These are phyloP conservation scores for Chamaenerion angustifolium DNA, from an alignment of 345 rosid genomes.

Conservation along the genomic window DNA sequence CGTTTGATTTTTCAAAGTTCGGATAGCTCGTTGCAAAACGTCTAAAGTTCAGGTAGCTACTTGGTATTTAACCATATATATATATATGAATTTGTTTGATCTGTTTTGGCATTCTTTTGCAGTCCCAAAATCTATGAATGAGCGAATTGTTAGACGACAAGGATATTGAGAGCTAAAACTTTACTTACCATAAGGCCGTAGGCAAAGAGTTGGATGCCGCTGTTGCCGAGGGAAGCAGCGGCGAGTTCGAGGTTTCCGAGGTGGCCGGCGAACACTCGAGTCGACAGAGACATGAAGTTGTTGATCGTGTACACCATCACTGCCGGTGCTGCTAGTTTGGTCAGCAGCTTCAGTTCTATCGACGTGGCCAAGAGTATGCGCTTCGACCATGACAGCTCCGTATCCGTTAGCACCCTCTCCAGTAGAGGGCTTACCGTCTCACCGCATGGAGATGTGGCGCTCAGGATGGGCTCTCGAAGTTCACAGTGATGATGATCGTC, in stretches of 20 bases:
- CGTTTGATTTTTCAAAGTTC: too few relatives aligned
- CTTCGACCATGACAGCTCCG: slow-evolving; percentile 3
- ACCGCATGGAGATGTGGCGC: too few relatives aligned
- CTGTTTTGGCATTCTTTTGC: too few relatives aligned
- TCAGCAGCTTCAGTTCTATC: slow-evolving; percentile 18
- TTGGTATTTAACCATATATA: too few relatives aligned
- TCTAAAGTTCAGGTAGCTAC: too few relatives aligned
- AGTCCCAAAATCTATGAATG: too few relatives aligned
- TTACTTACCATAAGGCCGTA: slow-evolving; percentile 24
- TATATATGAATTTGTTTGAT: too few relatives aligned
- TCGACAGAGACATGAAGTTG: slow-evolving; percentile 16
- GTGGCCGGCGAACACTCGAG: slow-evolving; percentile 20
- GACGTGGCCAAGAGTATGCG: slow-evolving; percentile 15
- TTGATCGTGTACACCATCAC: slow-evolving; percentile 20
- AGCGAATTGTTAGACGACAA: too few relatives aligned
- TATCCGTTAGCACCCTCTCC: slow-evolving; percentile 9
- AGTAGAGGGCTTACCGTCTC: slow-evolving; percentile 7
- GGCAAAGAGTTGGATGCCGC: slow-evolving; percentile 19
- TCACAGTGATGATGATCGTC: too few relatives aligned
- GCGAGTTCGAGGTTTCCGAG: slow-evolving; percentile 27
- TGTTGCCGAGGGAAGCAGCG: slow-evolving; percentile 21
- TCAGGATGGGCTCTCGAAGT: too few relatives aligned
- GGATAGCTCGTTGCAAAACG: too few relatives aligned
- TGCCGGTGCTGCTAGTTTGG: slow-evolving; percentile 17
- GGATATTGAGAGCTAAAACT: too few relatives aligned